Evolutionary conservation across 345 rosid genomes (phyloP), one percentile per base, ranked within the genome.

Genomic region (Theobroma cacao): DNA sequence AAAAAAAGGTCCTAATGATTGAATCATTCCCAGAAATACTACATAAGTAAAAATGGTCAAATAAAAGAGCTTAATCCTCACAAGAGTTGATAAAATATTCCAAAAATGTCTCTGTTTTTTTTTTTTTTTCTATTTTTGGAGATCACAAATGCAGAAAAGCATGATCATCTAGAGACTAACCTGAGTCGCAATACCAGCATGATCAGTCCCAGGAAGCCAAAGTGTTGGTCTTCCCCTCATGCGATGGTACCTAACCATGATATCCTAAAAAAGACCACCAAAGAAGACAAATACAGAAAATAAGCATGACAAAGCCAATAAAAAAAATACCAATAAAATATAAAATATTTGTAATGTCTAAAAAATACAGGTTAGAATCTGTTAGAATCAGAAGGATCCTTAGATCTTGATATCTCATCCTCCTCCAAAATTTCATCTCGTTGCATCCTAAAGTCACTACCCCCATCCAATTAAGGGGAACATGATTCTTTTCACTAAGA

Each of bases 141-240:
- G 22, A 75, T 31, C 47, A 31, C 15, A 75, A 6, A n/a, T 62
- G 12, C 11, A 50, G 61, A 72, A 53, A n/a, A 56, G 14, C 70
- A 63, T 41, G 26, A 18, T 30, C 34, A 26, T 43, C 30, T 11
- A 75, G 66, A 75, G 70, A 84, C 78, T 26, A 75, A 95, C 99
- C 98, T 92, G 98, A 72, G 99, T 93, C 77, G 99, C 99, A 65
- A 93, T 95, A 60, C 98, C 99, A 74, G 99, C 99, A 90, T 95
- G 99, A 87, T 95, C 98, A 71, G 98, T 91, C 75, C 99, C 98
- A 47, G 99, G 99, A 87, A 95, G 87, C 99, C 99, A 95, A 53
- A 95, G 92, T 60, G 99, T 90, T 76, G 99, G 98, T 81, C 87
- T 93, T 74, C 98, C 99, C 84, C 85, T 95, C 99, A 95, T 95